phyloP scores from a whole-genome alignment of 2,329 filamentous ascomycete species.

The Fusarium neocosmosporiellum region DNA sequence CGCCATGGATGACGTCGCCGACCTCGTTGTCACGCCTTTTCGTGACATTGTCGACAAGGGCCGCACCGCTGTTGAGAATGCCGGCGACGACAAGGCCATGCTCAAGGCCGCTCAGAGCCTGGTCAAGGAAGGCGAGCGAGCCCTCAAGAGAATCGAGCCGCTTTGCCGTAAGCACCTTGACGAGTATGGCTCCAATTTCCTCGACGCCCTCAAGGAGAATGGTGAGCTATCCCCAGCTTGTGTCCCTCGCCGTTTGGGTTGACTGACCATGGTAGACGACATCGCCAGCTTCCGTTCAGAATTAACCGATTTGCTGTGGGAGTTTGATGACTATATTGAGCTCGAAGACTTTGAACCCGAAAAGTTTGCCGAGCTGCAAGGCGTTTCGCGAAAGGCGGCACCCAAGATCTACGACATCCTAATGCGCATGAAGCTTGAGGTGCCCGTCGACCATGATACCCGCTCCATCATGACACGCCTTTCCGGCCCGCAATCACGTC shows the following conservation, averaged over 20 bases:
- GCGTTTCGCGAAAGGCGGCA: conserved; percentile 60
- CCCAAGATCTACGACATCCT: conserved; percentile 62
- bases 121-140: conserved; percentile 61
- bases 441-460: conserved; percentile 40
- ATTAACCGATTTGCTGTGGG: conserved; percentile 64
- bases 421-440: conserved; percentile 64
- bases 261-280: conserved; percentile 53
- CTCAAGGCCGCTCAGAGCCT: conserved; percentile 60
- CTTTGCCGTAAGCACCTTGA: conserved; percentile 60
- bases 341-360: conserved; percentile 61
- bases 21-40: conserved; percentile 63
- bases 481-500: conserved; percentile 43
- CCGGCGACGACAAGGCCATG: conserved; percentile 58
- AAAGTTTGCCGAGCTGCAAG: conserved; percentile 62
- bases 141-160: conserved; percentile 62
- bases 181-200: conserved; percentile 62
- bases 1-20: conserved; percentile 54
- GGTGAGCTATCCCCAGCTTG: conserved; percentile 51
- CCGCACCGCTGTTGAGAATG: conserved; percentile 59
- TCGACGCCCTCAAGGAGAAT: conserved; percentile 64
- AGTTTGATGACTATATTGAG: conserved; percentile 67
- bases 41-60: conserved; percentile 65
- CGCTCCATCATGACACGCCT: conserved; percentile 45
- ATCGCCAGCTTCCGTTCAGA: conserved; percentile 61
- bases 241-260: neutral